Evolutionary conservation across 306 rosid species (phyloP).

Genomic region (Medicago ruthenica): DNA sequence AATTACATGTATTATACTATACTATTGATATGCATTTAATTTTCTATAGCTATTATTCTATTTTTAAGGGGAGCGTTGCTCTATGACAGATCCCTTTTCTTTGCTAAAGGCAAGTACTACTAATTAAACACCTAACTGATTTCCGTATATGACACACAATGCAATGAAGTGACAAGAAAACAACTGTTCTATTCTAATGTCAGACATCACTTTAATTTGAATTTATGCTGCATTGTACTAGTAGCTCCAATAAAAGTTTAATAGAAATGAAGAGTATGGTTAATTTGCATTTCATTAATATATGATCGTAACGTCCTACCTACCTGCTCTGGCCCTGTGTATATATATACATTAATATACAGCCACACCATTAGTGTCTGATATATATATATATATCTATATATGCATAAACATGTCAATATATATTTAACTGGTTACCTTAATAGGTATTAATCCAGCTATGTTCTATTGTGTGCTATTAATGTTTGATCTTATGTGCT

Average conservation of each 20-base stretch:
- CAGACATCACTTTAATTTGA: constrained; percentile 30
- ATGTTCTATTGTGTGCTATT: constrained; percentile 6
- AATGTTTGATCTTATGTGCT: constrained; percentile 27
- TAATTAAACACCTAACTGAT: background rate
- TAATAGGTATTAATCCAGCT: constrained; percentile 14
- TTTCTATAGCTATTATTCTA: background rate
- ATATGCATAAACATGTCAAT: constrained; percentile 30
- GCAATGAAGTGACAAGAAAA: constrained; percentile 33
- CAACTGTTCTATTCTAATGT: constrained; percentile 20
- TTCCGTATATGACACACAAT: constrained; percentile 14
- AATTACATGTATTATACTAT: too few relatives aligned
- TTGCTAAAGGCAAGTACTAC: constrained; percentile 18
- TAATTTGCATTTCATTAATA: constrained; percentile 43
- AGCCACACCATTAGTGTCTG: constrained; percentile 36
- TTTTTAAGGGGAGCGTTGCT: constrained; percentile 14
- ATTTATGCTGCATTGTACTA: constrained; percentile 27
- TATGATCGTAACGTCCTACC: constrained; percentile 39
- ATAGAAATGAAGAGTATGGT: constrained; percentile 1
- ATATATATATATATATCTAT: background rate
- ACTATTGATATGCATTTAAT: too few relatives aligned
- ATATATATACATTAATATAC: background rate
- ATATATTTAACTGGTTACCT: background rate
- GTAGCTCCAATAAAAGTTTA: constrained; percentile 1
- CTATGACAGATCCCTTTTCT: background rate
- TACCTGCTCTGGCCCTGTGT: constrained; percentile 22